Percentiles rank a stretch among this genome's conserved stretches.
phyloP scores from a whole-genome alignment of 768 basidiomycete species.

The Rhizopogon vinicolor region DNA sequence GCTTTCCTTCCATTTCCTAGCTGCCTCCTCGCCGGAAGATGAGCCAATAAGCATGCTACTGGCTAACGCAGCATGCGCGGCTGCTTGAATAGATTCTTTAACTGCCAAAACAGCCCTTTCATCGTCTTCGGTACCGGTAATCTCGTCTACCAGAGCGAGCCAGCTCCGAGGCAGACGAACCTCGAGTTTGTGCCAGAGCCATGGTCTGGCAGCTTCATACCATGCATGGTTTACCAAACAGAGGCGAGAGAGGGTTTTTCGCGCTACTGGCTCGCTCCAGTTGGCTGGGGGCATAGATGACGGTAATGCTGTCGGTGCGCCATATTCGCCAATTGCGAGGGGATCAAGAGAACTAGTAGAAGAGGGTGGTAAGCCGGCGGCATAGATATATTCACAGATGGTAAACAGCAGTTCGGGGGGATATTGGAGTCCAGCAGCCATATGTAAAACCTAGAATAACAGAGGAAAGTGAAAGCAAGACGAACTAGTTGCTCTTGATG shows the following conservation, averaged over 20 bases:
- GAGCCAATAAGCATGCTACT: conserved; percentile 33
- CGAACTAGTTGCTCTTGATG: background rate
- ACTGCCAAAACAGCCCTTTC: conserved; percentile 62
- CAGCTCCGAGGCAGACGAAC: conserved; percentile 81
- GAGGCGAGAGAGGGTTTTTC: conserved; percentile 63
- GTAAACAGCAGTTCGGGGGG: conserved; percentile 70
- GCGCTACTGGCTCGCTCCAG: conserved; percentile 64
- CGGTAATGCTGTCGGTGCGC: conserved; percentile 57
- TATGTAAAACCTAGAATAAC: conserved; percentile 7
- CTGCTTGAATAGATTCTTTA: conserved; percentile 63
- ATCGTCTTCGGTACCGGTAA: conserved; percentile 69
- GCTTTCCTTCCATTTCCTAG: conserved; percentile 52
- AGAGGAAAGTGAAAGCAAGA: conserved; percentile 6
- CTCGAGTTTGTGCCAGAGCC: conserved; percentile 82
- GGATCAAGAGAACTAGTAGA: conserved; percentile 65
- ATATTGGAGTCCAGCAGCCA: conserved; percentile 38
- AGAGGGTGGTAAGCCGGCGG: conserved; percentile 51
- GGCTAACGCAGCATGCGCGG: conserved; percentile 56
- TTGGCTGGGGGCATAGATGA: conserved; percentile 68
- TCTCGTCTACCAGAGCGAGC: conserved; percentile 77
- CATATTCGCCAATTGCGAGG: conserved; percentile 40
- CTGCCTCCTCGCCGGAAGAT: conserved; percentile 35
- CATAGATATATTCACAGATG: conserved; percentile 71
- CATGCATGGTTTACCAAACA: conserved; percentile 76
- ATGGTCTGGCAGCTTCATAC: conserved; percentile 82